Evolutionary conservation across 2,329 filamentous ascomycete genomes (phyloP), one percentile per base, ranked within the genome.

Genomic region (Colletotrichum liriopes): DNA sequence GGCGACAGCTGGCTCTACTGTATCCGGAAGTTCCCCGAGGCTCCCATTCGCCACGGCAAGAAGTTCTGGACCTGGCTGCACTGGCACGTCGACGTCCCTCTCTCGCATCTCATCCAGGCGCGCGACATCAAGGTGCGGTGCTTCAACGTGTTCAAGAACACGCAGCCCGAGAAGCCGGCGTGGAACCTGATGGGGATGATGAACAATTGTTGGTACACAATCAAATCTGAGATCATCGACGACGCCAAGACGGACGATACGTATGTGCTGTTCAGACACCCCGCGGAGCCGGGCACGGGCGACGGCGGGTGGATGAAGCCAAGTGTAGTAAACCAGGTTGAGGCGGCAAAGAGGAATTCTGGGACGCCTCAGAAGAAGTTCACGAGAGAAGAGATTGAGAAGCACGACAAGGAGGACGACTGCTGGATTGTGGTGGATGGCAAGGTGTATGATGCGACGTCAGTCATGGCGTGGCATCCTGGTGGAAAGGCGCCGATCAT

Each of bases 21-120:
- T 65, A 76, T 78, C 26, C 67, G 77, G 18, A 69, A 83, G 72
- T 87, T 85, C 60, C 86, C 86, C 1, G 82, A 87, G 20, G 78
- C 78, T 6, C 86, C 86, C 0, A 81, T 88, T 43, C 80, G 86
- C 5, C 85, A 89, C 66, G 86, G 86, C 3, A 85, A 83, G 49
- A 89, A 86, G 74, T 88, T 86, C 74, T 88, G 86, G 87, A 84
- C 86, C 0, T 89, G 87, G 87, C 55, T 86, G 4, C 83, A 86
- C 72, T 89, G 87, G 87, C 79, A 87, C 67, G 78, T 88, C 1
- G 87, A 89, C 66, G 78, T 89, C 3, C 81, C 83, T 16, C 76
- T 86, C 1, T 77, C 80, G 1, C 81, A 86, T 71, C 76, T 89
- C 5, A 74, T 86, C 5, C 78, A 79, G 23, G 82, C 85, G 0